Evolutionary conservation across 345 rosid species (phyloP), one percentile per base, ranked within the genome.

Genomic region (Cochlearia excelsa): DNA sequence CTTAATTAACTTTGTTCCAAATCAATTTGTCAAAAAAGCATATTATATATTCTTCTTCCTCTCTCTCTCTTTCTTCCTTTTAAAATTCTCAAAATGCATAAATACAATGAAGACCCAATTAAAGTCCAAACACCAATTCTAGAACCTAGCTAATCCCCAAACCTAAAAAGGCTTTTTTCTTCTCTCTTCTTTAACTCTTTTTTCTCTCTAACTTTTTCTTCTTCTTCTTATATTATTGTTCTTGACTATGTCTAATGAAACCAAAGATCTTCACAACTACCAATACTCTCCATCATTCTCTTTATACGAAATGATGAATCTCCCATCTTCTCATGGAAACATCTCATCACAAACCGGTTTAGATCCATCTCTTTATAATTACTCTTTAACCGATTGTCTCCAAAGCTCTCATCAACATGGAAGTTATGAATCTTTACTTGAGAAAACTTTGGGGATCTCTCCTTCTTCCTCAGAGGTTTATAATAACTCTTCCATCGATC

Each of bases 161-260:
- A 73, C 65, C 51, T 62, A 67, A 39, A 39, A 35, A 41, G n/a
- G 2, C 7, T 6, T 9, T 30, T 29, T 33, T 29, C 29, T 63
- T 48, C 51, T 61, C 72, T 66, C 39, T 30, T 44, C 30, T 35
- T 35, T 4, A 16, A 16, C 6, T 35, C 6, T 35, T 35, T 57
- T 52, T 63, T 63, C 41, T 55, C 51, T 50, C 55, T 48, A 59
- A 33, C 48, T 65, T 56, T 39, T 58, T 63, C 65, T 53, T 77
- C 77, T 70, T 48, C 62, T 30, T 56, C 59, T 51, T 66, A 16
- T 50, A 34, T 62, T 35, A 51, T 61, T 68, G 33, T 41, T 62
- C 73, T 31, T 62, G 63, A 66, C 69, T 78, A 91, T 91, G 96
- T 84, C 96, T 75, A 76, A 82, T 64, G 90, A 87, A 66, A 71